These are phyloP conservation scores for Delitschia confertaspora DNA, from an alignment of 495 filamentous ascomycete species.

Conservation along the genomic window DNA sequence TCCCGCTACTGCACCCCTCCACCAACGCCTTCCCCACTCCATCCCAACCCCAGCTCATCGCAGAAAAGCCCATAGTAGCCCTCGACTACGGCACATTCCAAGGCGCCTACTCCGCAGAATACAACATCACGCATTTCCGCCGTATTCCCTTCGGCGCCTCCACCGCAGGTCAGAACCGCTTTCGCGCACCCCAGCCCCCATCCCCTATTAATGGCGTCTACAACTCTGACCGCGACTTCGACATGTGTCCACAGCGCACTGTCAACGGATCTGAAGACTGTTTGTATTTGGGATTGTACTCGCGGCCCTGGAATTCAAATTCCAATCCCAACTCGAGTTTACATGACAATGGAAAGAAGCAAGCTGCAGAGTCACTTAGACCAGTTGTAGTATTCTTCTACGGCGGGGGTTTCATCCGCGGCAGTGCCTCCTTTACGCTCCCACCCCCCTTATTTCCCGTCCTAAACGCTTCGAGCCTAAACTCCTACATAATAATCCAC, in stretches of 20 bases:
- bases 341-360: too few species aligned
- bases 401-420: constrained; percentile 55
- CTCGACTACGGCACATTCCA: constrained; percentile 52
- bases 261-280: constrained; percentile 56
- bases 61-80: constrained; percentile 4
- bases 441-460: constrained; percentile 50
- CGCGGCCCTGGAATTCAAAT: constrained; percentile 45
- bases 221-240: constrained; percentile 48
- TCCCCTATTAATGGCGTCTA: constrained; percentile 42
- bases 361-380: constrained; percentile 19
- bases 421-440: constrained; percentile 44
- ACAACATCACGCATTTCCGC: constrained; percentile 47
- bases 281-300: constrained; percentile 51
- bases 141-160: constrained; percentile 54
- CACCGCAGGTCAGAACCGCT: constrained; percentile 46
- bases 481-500: constrained; percentile 46
- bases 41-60: too few species aligned
- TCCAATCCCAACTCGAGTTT: constrained; percentile 33
- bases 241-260: constrained; percentile 50
- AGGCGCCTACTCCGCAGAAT: constrained; percentile 44
- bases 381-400: constrained; percentile 55
- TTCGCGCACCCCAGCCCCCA: constrained; percentile 49
- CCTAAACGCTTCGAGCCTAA: constrained; percentile 41
- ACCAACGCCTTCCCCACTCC: too few species aligned
- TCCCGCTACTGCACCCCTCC: too few species aligned